Percentiles rank a stretch among this genome's conserved stretches.
Conservation (phyloP, 495 filamentous ascomycete genomes). For the Aspergillus bridgeri region DNA sequence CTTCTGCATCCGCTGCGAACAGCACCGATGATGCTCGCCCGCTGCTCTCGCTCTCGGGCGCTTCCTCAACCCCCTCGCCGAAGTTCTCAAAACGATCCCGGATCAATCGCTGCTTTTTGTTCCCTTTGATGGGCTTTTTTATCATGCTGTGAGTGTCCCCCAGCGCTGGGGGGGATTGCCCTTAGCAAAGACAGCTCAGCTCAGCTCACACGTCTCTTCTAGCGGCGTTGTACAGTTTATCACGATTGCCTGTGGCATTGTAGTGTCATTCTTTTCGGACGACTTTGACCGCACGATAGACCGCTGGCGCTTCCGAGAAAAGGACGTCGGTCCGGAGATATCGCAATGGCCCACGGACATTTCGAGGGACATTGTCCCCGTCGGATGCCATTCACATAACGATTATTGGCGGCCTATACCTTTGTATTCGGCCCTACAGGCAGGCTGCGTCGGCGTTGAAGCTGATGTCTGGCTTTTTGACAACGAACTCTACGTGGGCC, state of each 20-base stretch:
- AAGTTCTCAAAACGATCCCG: slow-evolving; percentile 5
- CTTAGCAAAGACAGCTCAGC: background rate
- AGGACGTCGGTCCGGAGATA: slow-evolving; percentile 37
- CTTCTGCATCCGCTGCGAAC: slow-evolving; percentile 6
- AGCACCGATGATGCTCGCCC: slow-evolving; percentile 18
- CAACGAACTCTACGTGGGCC: slow-evolving; percentile 61
- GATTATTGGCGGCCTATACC: slow-evolving; percentile 84
- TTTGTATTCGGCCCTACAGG: slow-evolving; percentile 60
- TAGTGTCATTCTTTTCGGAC: slow-evolving; percentile 53
- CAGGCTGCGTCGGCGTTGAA: slow-evolving; percentile 69
- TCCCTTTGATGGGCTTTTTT: slow-evolving; percentile 25
- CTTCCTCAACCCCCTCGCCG: background rate
- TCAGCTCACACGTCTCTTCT: slow-evolving; percentile 1
- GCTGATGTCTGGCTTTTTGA: slow-evolving; percentile 85
- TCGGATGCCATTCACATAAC: slow-evolving; percentile 75
- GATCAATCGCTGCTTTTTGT: slow-evolving; percentile 20
- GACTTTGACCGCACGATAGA: slow-evolving; percentile 47
- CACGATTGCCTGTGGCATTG: slow-evolving; percentile 49
- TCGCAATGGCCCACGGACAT: slow-evolving; percentile 73
- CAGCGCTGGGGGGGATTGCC: background rate
- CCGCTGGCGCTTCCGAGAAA: slow-evolving; percentile 49
- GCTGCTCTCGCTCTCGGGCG: slow-evolving; percentile 15
- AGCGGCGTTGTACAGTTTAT: slow-evolving; percentile 49
- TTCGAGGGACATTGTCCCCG: slow-evolving; percentile 64
- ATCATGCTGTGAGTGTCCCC: slow-evolving; percentile 37